Evolutionary conservation across 352 stramenopile species (phyloP).

Genomic region (Poterioochromonas sp.): DNA sequence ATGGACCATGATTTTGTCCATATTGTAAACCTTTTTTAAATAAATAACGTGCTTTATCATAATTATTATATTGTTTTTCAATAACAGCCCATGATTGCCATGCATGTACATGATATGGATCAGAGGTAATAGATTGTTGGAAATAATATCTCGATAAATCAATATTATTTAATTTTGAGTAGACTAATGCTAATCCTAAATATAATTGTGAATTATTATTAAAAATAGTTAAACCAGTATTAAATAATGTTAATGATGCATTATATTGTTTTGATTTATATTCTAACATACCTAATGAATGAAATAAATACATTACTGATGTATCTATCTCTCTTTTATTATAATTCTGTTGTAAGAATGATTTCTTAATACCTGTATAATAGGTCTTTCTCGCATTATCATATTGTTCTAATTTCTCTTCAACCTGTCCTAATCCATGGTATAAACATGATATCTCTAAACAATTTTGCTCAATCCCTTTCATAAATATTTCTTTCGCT

Average conservation of each 20-base stretch:
- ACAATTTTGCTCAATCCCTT: constrained; percentile 41
- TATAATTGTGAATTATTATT: constrained; percentile 43
- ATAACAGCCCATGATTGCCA: constrained; percentile 48
- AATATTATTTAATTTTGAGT: constrained; percentile 36
- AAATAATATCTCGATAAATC: constrained; percentile 43
- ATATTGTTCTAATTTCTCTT: constrained; percentile 30
- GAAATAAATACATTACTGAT: constrained; percentile 44
- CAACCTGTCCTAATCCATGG: constrained; percentile 39
- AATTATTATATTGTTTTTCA: constrained; percentile 42
- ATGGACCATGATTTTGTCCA: constrained; percentile 40
- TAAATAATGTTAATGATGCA: constrained; percentile 38
- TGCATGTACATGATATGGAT: constrained; percentile 44
- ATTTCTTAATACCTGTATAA: not conserved
- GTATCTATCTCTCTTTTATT: constrained; percentile 35
- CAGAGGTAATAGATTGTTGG: constrained; percentile 38
- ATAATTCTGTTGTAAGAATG: constrained; percentile 39
- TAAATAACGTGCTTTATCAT: constrained; percentile 38
- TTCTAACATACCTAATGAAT: constrained; percentile 46
- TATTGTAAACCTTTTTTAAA: constrained; percentile 44
- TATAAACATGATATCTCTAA: constrained; percentile 45
- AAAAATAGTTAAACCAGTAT: constrained; percentile 32
- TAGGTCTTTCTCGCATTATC: constrained; percentile 34
- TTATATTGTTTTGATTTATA: constrained; percentile 13
- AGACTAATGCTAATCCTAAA: constrained; percentile 42
- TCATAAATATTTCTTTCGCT: constrained; percentile 41